Base-by-base conservation (phyloP, 2,329 filamentous ascomycete species). In the Curvularia verruculosa region DNA sequence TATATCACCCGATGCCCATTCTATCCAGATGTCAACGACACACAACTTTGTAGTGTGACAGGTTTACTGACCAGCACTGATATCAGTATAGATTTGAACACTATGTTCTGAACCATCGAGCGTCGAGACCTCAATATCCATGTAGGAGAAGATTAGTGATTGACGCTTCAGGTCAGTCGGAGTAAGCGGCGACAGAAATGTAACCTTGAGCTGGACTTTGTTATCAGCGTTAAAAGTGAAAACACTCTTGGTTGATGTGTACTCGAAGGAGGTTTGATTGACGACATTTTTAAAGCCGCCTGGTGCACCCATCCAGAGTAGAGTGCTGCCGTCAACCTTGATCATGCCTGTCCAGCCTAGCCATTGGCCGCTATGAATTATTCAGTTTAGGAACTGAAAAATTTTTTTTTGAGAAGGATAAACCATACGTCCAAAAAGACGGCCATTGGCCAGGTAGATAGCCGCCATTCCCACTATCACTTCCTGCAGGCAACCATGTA, bases 31-130 rank as follows among this genome's bases (percentile, higher is more conserved):
- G 12, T 71, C 28, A 72, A 60, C 45, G 13, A 9, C 3, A 12
- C 24, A 19, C 4, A 23, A 43, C 23, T 0, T 3, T 19, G 19
- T 3, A 15, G 10, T 5, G 15, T 5, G 19, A n/a, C 1, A 10
- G 10, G 5, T 3, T 15, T 36, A 72, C 82, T 71, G 71, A 88
- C 86, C 87, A 52, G 85, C 87, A 50, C 88, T 87, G 37, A 91
- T 86, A 68, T 92, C 90, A 23, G 87, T 82, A 69, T 93, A 92
- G 4, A 92, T 68, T 67, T 91, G 84, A 1, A 92, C 87, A 41
- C 84, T 77, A 71, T 92, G 89, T 1, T 79, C 64, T 2, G 70
- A 70, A 10, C 86, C 87, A 72, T 92, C 89, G 2, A 85, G 67
- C 1, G 89, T 89, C 34, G 75, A 75, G 6, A 89, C 85, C 9